Percentiles rank a stretch among this genome's conserved stretches.
Conservation (phyloP, 2,329 filamentous ascomycete genomes). For the Microdochium paspali region DNA sequence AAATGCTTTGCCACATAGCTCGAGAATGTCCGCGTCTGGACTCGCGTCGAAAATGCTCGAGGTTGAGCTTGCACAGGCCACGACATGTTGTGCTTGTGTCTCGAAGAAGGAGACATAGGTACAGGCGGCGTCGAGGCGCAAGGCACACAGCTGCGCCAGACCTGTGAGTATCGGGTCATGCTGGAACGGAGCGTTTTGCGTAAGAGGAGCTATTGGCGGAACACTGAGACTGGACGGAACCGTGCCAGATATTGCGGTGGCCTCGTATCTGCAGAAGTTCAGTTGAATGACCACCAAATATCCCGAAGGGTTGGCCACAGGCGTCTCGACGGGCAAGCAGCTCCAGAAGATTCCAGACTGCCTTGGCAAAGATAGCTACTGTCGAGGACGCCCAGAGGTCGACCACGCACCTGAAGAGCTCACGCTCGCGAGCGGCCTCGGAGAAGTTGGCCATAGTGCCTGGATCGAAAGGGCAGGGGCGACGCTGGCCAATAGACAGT, state of each 20-base stretch:
- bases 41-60: slow-evolving; percentile 10
- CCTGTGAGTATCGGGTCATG: slow-evolving; percentile 6
- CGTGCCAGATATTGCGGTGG: background rate
- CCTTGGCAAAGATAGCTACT: too few species aligned
- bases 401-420: background rate
- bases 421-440: background rate
- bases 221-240: background rate
- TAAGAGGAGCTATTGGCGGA: background rate
- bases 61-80: slow-evolving; percentile 7
- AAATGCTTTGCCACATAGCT: background rate
- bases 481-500: too few species aligned
- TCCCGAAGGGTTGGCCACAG: background rate
- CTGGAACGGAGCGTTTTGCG: background rate
- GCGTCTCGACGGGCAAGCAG: too few species aligned
- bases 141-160: slow-evolving; percentile 16
- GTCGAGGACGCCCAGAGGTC: too few species aligned
- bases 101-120: slow-evolving; percentile 18
- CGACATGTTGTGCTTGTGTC: slow-evolving; percentile 13
- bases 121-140: slow-evolving; percentile 12
- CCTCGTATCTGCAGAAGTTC: background rate
- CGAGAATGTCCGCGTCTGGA: slow-evolving; percentile 5
- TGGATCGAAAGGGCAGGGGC: too few species aligned
- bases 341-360: background rate
- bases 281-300: background rate
- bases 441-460: background rate